phyloP scores from a whole-genome alignment of 2,329 filamentous ascomycete genomes.

The Nannizziopsis arthrosporioides region DNA sequence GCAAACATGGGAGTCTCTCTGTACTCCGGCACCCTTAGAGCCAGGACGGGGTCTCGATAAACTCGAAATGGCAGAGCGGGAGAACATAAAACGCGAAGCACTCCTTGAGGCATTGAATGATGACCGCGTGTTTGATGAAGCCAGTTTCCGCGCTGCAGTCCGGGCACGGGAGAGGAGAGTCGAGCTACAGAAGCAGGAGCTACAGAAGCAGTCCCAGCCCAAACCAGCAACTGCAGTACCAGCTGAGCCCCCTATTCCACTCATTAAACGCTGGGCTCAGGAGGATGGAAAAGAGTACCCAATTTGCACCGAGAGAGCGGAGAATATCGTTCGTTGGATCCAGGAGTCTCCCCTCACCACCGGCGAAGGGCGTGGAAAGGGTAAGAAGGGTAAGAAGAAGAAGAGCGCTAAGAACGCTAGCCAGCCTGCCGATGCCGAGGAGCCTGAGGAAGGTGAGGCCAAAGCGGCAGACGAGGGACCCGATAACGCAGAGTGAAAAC shows the following conservation, averaged over 20 bases:
- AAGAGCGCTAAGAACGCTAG: conserved; percentile 1
- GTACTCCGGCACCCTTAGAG: conserved; percentile 48
- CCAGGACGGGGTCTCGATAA: conserved; percentile 24
- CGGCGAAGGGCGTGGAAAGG: conserved; percentile 13
- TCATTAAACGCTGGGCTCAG: conserved; percentile 48
- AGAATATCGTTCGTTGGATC: conserved; percentile 59
- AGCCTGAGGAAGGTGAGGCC: background rate
- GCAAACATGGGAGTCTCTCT: conserved; percentile 59
- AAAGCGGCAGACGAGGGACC: background rate
- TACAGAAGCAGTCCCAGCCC: background rate
- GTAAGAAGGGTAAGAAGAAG: conserved; percentile 11
- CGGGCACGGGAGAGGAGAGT: conserved; percentile 47
- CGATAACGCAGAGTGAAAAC: background rate
- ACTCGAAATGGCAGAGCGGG: conserved; percentile 43
- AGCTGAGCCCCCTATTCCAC: conserved; percentile 15
- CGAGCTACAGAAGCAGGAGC: conserved; percentile 16
- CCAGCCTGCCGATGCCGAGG: background rate
- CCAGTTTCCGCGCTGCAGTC: conserved; percentile 52
- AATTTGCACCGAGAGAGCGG: conserved; percentile 57
- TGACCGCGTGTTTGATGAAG: conserved; percentile 56
- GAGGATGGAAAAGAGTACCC: conserved; percentile 58
- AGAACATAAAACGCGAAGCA: conserved; percentile 51
- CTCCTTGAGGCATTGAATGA: conserved; percentile 57
- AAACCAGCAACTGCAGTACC: too few relatives aligned
- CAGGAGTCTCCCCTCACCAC: conserved; percentile 40